Evolutionary conservation across 1,284 basidiomycete genomes (phyloP).

Genomic region (Cutaneotrichosporon sp.): DNA sequence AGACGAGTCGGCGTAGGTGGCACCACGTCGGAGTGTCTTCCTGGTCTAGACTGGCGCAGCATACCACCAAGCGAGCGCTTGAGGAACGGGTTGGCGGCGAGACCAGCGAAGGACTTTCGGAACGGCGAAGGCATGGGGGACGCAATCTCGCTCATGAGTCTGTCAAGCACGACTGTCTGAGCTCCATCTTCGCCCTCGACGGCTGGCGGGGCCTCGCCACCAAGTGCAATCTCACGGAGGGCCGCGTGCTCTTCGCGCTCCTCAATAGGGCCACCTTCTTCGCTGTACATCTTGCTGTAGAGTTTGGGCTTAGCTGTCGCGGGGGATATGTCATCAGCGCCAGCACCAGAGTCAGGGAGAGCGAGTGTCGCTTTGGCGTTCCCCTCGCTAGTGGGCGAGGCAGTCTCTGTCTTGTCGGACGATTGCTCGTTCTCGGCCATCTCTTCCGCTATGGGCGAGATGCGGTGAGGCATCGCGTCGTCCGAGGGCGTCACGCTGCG

Average conservation of each 20-base stretch:
- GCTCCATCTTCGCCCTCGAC: background rate
- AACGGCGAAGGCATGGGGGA: background rate
- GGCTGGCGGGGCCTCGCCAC: background rate
- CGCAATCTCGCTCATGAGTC: background rate
- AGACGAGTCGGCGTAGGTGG: background rate
- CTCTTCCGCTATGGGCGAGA: constrained; percentile 7
- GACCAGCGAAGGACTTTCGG: background rate
- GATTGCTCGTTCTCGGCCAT: constrained; percentile 1
- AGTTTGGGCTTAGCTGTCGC: background rate
- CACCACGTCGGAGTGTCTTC: background rate
- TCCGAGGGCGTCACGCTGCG: constrained; percentile 5
- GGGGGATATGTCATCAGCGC: background rate
- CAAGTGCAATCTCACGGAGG: background rate
- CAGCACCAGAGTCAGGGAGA: background rate
- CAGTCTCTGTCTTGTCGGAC: constrained; percentile 2
- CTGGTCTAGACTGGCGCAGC: background rate
- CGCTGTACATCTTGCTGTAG: background rate
- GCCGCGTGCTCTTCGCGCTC: background rate
- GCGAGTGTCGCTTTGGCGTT: background rate
- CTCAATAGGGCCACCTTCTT: background rate
- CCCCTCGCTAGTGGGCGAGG: background rate
- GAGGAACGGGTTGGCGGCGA: constrained; percentile 8
- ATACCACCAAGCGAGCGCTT: constrained; percentile 14
- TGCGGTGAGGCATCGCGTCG: background rate
- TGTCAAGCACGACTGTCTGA: background rate